Evolutionary conservation across 2,329 filamentous ascomycete species (phyloP), one percentile per base, ranked within the genome.

Genomic region (Cercospora citrullina): DNA sequence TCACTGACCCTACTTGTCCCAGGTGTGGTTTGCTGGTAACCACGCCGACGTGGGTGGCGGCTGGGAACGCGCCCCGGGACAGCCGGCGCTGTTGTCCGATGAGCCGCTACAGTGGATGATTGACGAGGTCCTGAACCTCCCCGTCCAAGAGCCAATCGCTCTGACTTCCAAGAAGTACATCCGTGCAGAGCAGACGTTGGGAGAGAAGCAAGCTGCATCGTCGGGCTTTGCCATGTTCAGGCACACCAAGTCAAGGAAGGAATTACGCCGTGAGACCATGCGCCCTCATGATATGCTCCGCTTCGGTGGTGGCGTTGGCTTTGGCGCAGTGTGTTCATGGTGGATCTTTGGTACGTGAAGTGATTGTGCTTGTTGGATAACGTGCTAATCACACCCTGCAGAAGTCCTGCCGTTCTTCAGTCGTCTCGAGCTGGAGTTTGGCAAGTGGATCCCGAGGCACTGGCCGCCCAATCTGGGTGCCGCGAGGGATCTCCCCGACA

Each of bases 1-100:
- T 21, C n/a, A 9, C 31, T 26, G 59, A 36, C 59, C 60, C 89
- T 1, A 89, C 90, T 94, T 59, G 86, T 91, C 68, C 92, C 33
- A 95, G 74, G 86, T 94, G 0, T 92, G 90, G 90, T 95, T 95
- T 74, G 84, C 91, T 21, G 73, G 73, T n/a, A 71, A 74, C 60
- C 92, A 96, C 70, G 91, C 57, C 21, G 67, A 67, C 62, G 63
- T 69, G 55, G 69, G 64, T 9, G 61, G 63, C n/a, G 65, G 65
- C 18, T 69, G 67, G 65, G 33, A 59, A 18, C 31, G 66, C 16
- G 51, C 21, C n/a, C 51, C 33, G 30, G 69, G 23, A 18, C 66
- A 70, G 59, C 64, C 68, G 9, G 28, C 60, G 58, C 70, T 60
- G n/a, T 42, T 66, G 5, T 65, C 60, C 30, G 67, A 70, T 57